A percentile compares a stretch with the other conserved stretches of the same genome.
phyloP scores from a whole-genome alignment of 768 basidiomycete species.

The Omphalotus guepiniiformis region DNA sequence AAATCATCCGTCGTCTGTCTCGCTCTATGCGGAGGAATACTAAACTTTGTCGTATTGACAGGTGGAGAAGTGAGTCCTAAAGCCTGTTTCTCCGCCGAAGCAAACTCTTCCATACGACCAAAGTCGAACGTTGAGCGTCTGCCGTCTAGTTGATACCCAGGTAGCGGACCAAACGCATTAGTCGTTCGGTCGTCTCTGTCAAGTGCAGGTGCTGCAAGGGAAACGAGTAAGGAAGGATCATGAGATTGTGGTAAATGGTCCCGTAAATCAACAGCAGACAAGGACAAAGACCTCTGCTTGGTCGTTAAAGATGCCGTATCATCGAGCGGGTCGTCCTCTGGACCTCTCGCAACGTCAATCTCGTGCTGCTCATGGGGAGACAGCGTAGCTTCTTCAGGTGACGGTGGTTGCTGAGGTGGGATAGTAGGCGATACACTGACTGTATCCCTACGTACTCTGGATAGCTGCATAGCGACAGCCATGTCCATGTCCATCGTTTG shows the following conservation, averaged over 20 bases:
- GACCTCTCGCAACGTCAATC: constrained; percentile 34
- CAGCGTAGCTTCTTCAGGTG: constrained; percentile 33
- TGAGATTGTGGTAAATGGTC: constrained; percentile 40
- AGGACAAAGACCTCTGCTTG: constrained; percentile 18
- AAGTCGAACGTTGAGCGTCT: constrained; percentile 66
- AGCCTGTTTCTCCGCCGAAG: constrained; percentile 58
- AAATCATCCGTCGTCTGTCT: constrained; percentile 2
- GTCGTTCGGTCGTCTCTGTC: constrained; percentile 23
- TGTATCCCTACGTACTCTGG: constrained; percentile 65
- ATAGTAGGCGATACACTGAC: constrained; percentile 29
- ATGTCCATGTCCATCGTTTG: constrained; percentile 92
- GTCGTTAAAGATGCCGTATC: constrained; percentile 15
- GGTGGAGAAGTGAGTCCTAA: constrained; percentile 53
- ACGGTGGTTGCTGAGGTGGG: constrained; percentile 22
- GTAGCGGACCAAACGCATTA: constrained; percentile 43
- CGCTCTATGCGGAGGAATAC: constrained; percentile 22
- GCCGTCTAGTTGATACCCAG: constrained; percentile 63
- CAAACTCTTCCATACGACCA: constrained; percentile 70
- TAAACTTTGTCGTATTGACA: constrained; percentile 30
- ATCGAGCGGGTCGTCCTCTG: constrained; percentile 18
- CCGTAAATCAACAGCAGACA: constrained; percentile 30
- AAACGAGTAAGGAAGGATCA: constrained; percentile 45
- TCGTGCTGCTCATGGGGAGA: constrained; percentile 49
- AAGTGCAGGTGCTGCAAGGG: constrained; percentile 26
- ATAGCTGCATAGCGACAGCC: constrained; percentile 85